Conservation (phyloP, 805 yeast species). For the Barnettozyma sucrosica region DNA sequence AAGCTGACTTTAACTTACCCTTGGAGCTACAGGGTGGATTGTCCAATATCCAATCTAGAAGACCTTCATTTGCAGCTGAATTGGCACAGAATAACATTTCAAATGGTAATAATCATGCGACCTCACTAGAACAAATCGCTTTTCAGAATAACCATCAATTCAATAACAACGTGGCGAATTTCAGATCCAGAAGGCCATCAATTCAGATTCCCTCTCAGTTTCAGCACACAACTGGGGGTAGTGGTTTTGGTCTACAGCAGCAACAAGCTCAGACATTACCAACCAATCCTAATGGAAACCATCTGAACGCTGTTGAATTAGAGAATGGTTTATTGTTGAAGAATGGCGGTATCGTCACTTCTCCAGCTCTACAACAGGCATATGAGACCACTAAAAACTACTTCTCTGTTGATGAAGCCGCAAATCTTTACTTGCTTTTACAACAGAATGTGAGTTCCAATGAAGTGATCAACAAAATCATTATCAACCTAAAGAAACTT, state of each 20-base stretch:
- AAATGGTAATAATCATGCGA: slow-evolving; percentile 2
- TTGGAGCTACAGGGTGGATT: slow-evolving; percentile 60
- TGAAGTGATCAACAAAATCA: slow-evolving; percentile 24
- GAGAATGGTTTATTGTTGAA: slow-evolving; percentile 61
- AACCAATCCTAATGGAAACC: neutral
- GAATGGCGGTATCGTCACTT: slow-evolving; percentile 52
- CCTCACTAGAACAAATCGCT: slow-evolving; percentile 13
- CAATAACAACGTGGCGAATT: slow-evolving; percentile 14
- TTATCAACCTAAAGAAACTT: slow-evolving; percentile 24
- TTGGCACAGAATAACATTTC: slow-evolving; percentile 12
- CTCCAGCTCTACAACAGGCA: slow-evolving; percentile 46
- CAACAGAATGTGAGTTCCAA: slow-evolving; percentile 29
- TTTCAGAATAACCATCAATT: slow-evolving; percentile 13
- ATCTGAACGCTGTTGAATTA: slow-evolving; percentile 27
- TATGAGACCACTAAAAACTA: slow-evolving; percentile 47
- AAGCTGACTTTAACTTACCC: slow-evolving; percentile 34
- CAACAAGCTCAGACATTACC: slow-evolving; percentile 12
- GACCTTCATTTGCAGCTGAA: slow-evolving; percentile 71
- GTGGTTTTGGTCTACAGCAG: slow-evolving; percentile 7
- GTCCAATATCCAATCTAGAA: slow-evolving; percentile 55
- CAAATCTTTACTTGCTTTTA: slow-evolving; percentile 33
- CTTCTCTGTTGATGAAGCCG: slow-evolving; percentile 43
- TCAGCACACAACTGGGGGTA: slow-evolving; percentile 12
- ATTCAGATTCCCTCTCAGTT: slow-evolving; percentile 16
- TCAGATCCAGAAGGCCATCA: slow-evolving; percentile 24